Percentiles rank a stretch among this genome's conserved stretches.
Evolutionary conservation across 169 alveolate genomes (phyloP).

Genomic region (Amoebophrya sp.): DNA sequence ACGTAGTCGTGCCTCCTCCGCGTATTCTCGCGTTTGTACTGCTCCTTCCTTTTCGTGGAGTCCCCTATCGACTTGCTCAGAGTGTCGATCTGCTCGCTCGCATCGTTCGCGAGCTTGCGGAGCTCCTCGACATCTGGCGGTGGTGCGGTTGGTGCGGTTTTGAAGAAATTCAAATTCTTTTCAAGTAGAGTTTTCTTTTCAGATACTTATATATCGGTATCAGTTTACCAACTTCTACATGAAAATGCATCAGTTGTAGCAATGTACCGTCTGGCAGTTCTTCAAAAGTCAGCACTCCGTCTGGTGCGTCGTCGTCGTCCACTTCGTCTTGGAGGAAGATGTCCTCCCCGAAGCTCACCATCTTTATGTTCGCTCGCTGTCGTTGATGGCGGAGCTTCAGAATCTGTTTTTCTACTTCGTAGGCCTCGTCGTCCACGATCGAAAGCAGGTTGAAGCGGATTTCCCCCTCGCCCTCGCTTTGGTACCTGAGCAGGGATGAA

Average conservation of each 20-base stretch:
- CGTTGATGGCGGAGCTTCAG: not conserved
- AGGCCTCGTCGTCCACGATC: not conserved
- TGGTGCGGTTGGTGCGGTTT: too few relatives aligned
- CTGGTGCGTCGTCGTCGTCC: slow-evolving; percentile 6
- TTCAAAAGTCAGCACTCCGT: not conserved
- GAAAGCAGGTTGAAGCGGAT: slow-evolving; percentile 27
- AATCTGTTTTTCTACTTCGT: not conserved
- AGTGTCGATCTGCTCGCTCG: not conserved
- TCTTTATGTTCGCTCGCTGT: not conserved
- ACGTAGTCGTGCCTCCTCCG: slow-evolving; percentile 28
- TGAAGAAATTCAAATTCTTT: too few relatives aligned
- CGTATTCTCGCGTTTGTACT: slow-evolving; percentile 16
- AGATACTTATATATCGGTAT: too few relatives aligned
- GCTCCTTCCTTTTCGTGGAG: not conserved
- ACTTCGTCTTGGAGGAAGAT: not conserved
- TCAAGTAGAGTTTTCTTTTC: too few relatives aligned
- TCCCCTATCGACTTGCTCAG: not conserved
- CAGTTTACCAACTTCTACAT: too few relatives aligned
- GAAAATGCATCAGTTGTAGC: too few relatives aligned
- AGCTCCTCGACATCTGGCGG: not conserved
- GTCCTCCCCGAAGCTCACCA: not conserved
- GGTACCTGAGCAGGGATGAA: too few relatives aligned
- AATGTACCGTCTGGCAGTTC: slow-evolving; percentile 5
- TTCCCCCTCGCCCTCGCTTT: slow-evolving; percentile 22
- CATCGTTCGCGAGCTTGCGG: not conserved